These are phyloP conservation scores for Musa balbisiana DNA, from an alignment of 202 grass and related monocot species.

Conservation along the genomic window DNA sequence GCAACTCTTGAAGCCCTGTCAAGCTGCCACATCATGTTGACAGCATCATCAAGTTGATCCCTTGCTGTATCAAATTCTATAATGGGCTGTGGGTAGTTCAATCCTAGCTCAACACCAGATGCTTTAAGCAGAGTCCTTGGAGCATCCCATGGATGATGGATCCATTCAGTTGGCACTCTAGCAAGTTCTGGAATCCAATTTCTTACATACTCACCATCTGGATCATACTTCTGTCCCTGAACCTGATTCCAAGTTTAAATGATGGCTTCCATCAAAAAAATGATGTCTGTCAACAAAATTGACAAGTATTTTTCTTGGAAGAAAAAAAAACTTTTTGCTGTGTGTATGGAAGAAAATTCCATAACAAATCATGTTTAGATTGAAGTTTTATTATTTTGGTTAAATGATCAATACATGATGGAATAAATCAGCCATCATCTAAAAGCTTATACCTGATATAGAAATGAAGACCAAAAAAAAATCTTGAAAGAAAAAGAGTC, in stretches of 20 bases:
- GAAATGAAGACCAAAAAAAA: too few species aligned
- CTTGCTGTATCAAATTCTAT: slow-evolving; percentile 53
- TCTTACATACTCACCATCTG: slow-evolving; percentile 80
- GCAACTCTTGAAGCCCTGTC: slow-evolving; percentile 57
- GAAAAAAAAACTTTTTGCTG: too few species aligned
- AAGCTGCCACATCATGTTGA: slow-evolving; percentile 71
- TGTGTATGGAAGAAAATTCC: too few species aligned
- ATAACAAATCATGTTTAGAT: too few species aligned
- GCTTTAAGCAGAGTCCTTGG: slow-evolving; percentile 53
- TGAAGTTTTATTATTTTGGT: too few species aligned
- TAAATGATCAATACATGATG: too few species aligned
- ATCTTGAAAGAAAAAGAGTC: too few species aligned
- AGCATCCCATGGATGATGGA: slow-evolving; percentile 86
- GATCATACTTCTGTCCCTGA: slow-evolving; percentile 75
- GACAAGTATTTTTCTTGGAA: too few species aligned
- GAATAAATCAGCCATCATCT: too few species aligned
- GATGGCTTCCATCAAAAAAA: background rate
- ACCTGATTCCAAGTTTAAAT: slow-evolving; percentile 28
- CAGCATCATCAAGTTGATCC: slow-evolving; percentile 63
- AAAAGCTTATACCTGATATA: too few species aligned
- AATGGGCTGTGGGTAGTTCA: slow-evolving; percentile 77
- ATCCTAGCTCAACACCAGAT: slow-evolving; percentile 69
- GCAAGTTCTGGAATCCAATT: slow-evolving; percentile 81
- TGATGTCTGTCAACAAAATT: background rate
- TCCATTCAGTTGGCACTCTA: slow-evolving; percentile 79